Base-by-base conservation (phyloP, 352 stramenopile genomes). In the Nothophytophthora sp. region DNA sequence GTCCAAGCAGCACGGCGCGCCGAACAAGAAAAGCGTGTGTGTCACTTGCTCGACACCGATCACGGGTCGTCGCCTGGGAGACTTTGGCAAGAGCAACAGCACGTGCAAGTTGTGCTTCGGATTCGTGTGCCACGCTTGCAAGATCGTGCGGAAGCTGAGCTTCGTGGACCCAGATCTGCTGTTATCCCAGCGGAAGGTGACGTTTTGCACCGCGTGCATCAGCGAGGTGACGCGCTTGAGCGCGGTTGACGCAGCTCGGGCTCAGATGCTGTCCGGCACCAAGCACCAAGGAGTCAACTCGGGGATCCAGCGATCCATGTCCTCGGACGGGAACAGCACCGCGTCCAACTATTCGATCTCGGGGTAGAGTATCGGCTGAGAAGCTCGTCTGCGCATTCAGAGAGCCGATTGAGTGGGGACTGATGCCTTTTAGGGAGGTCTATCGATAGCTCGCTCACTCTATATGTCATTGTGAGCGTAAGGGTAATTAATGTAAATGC, bases 31-130 rank as follows among this genome's bases (percentile, higher is more conserved):
- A 13, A 45, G 41, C 12, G 27, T 55, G 3, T 70, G 69, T n/a
- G 66, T 70, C 15, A 75, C 60, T 16, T 68, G 63, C 33, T 54
- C 50, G 0, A 36, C 53, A 12, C 49, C 51, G n/a, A 56, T 63
- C 22, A 47, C 49, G 0, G 34, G 33, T 50, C 44, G 50, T 20
- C 38, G 44, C 20, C 33, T 67, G 1, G 58, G 58, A 0, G 45
- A 67, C 35, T 67, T 68, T 15, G 43, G 46, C 6, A 63, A 67
- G 49, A 55, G 50, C 35, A 50, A 55, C 29, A 22, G 41, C 24
- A 63, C 50, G 10, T 81, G 70, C 51, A 70, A 71, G 13, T 39
- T 77, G 4, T 81, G 70, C 27, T 63, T 73, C 22, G 41, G 60
- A 1, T 49, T 57, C 4, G 53, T 80, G 11, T 80, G 70, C 33